Evolutionary conservation across 2,329 filamentous ascomycete genomes (phyloP), one percentile per base, ranked within the genome.

Genomic region (Coleophoma cylindrospora): DNA sequence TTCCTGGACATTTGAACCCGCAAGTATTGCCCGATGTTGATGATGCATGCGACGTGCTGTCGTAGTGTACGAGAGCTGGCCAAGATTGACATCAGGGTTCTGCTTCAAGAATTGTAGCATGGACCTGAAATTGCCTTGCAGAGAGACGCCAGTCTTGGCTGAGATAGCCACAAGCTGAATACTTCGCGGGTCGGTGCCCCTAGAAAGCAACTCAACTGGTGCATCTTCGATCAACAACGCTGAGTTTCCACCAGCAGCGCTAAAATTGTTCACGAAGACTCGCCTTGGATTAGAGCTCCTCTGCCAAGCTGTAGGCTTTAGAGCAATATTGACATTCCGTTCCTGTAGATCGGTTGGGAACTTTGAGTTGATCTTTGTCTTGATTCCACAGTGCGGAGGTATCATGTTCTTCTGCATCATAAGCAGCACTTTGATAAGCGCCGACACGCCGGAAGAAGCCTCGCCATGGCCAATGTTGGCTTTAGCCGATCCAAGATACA

Each of bases 401-500:
- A 61, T 60, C 17, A 36, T 44, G n/a, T 50, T 54, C 15, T 61
- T 59, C 37, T 59, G 45, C n/a, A 63, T 49, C 56, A 64, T 57
- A 22, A 60, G 46, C n/a, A 64, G 44, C n/a, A 55, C 49, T 45
- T 63, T 66, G n/a, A 64, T 56, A 14, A 66, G 41, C 21, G 57
- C 51, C 4, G 54, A 51, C 3, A 59, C 48, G 1, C 61, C 64
- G 5, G 63, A 56, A n/a, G 45, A 53, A 33, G 53, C 51, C 49
- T 62, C 62, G 2, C 19, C 17, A 61, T 86, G 81, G 0, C 83
- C 83, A 1, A 87, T 68, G 40, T 85, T 86, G 3, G 80, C 74
- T 57, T 86, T 86, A 6, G 80, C 74, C 0, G 82, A 73, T 7
- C 84, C 84, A 0, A 86, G 13, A 38, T 68, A 56, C 78, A 88